Percentiles rank a stretch among this genome's conserved stretches.
phyloP scores from a whole-genome alignment of 192 early-diverging fungal species.

The Geosiphon pyriformis region DNA sequence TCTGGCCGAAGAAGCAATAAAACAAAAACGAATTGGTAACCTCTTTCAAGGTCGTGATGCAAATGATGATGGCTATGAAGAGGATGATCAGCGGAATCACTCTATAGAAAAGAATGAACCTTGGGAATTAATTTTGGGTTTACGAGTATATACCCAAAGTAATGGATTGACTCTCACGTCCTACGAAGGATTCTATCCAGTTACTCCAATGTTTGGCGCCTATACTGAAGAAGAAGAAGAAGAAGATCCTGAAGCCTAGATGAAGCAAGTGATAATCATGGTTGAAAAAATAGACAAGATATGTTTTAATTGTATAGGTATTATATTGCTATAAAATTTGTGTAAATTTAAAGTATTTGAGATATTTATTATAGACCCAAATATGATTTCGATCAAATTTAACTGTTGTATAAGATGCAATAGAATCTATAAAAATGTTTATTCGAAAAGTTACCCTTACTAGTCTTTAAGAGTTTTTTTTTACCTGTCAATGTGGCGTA shows the following conservation, averaged over 20 bases:
- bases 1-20: conserved; percentile 33
- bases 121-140: conserved; percentile 35
- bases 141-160: conserved; percentile 31
- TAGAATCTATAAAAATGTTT: no score
- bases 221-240: not conserved
- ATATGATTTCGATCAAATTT: no score
- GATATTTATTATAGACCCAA: no score
- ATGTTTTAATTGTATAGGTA: no score
- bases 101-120: not conserved
- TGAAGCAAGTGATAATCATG: no score
- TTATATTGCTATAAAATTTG: no score
- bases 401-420: no score
- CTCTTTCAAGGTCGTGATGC: conserved; percentile 29
- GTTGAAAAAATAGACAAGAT: no score
- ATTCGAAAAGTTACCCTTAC: no score
- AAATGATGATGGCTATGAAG: conserved; percentile 27
- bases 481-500: no score
- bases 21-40: conserved; percentile 23
- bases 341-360: no score
- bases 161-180: not conserved
- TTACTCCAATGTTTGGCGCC: not conserved
- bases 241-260: not conserved
- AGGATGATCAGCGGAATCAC: not conserved
- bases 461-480: no score
- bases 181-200: not conserved